Evolutionary conservation across 1,284 basidiomycete genomes (phyloP).

Genomic region (Melampsora americana): DNA sequence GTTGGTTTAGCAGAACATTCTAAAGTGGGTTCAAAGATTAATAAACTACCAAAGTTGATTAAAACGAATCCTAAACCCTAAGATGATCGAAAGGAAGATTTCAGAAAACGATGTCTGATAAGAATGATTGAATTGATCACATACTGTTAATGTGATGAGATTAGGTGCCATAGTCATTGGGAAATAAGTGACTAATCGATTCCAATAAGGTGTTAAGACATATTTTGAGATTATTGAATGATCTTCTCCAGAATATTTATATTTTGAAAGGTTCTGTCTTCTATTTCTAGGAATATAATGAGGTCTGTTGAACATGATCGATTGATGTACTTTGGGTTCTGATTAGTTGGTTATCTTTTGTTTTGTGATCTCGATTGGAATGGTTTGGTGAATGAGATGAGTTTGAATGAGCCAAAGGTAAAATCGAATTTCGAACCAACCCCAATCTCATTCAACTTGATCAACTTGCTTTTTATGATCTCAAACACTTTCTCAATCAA

Average conservation of each 20-base stretch:
- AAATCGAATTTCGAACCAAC: no score
- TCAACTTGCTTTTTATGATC: no score
- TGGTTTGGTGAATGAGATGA: no score
- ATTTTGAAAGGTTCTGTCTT: constrained; percentile 58
- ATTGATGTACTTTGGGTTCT: no score
- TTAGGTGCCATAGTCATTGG: constrained; percentile 86
- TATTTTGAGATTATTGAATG: constrained; percentile 59
- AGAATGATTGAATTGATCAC: constrained; percentile 50
- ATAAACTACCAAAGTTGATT: constrained; percentile 75
- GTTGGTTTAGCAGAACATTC: constrained; percentile 32
- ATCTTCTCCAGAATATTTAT: constrained; percentile 62
- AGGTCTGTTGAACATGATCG: constrained; percentile 30
- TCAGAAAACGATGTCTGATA: not conserved
- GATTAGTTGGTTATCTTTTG: no score
- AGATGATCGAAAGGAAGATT: constrained; percentile 60
- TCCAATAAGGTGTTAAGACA: constrained; percentile 89
- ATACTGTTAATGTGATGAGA: constrained; percentile 62
- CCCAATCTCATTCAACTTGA: no score
- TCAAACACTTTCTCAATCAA: no score
- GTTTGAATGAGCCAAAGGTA: no score
- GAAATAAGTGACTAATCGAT: constrained; percentile 85
- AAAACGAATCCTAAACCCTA: constrained; percentile 74
- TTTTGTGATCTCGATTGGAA: no score
- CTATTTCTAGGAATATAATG: constrained; percentile 56
- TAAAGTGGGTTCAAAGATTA: constrained; percentile 53